phyloP scores from a whole-genome alignment of 129 eudicot species.

The Saussurea involucrata region DNA sequence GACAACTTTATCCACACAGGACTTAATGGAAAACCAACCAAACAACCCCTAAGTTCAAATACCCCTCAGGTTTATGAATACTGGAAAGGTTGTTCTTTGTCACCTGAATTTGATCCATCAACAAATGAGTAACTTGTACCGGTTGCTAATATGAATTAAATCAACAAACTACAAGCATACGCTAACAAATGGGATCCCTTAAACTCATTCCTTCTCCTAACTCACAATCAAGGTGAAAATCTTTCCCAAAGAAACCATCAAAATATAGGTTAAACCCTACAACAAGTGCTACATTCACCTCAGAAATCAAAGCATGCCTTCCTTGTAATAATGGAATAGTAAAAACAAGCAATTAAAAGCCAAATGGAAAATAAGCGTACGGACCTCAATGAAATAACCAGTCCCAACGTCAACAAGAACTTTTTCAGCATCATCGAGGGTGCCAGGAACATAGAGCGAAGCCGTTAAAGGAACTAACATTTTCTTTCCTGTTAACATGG shows the following conservation, averaged over 20 bases:
- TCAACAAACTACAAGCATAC: background rate
- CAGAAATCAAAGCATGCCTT: background rate
- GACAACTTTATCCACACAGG: too few relatives aligned
- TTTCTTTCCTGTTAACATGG: conserved; percentile 58
- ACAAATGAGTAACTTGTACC: background rate
- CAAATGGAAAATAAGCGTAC: background rate
- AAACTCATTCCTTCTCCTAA: background rate
- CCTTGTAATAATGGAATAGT: too few relatives aligned
- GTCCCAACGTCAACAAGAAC: conserved; percentile 98
- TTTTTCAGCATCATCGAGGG: conserved; percentile 76
- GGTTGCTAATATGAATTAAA: background rate
- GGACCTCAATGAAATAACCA: conserved; percentile 94
- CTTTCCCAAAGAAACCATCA: background rate
- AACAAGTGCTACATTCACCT: background rate
- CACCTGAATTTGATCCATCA: background rate
- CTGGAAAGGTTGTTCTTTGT: background rate
- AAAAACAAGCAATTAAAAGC: background rate
- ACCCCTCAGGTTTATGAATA: background rate
- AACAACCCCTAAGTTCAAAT: background rate
- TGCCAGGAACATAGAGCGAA: conserved; percentile 93
- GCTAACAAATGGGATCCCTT: background rate
- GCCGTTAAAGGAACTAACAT: conserved; percentile 96
- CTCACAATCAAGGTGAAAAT: background rate
- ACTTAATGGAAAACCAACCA: too few relatives aligned
- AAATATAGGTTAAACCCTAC: background rate